Evolutionary conservation across 2,329 filamentous ascomycete genomes (phyloP).

Genomic region (Mariannaea sp.): DNA sequence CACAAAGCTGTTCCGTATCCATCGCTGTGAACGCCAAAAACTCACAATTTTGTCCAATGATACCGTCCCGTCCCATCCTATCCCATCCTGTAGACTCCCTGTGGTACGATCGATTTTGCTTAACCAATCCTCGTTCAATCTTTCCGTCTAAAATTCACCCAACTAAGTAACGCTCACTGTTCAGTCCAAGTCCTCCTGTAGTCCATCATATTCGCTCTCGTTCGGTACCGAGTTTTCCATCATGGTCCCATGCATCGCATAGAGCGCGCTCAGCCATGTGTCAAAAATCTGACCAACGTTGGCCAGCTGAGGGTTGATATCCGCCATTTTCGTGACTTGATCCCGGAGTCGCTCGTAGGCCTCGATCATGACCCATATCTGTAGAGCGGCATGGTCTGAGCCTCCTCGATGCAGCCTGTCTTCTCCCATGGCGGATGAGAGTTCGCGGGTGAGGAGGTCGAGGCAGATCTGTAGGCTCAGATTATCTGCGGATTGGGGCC

Average conservation of each 20-base stretch:
- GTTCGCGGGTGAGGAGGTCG: constrained; percentile 55
- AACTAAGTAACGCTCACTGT: not conserved
- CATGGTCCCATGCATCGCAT: constrained; percentile 49
- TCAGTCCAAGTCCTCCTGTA: constrained; percentile 35
- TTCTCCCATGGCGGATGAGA: constrained; percentile 49
- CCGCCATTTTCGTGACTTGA: constrained; percentile 46
- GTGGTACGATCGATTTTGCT: not conserved
- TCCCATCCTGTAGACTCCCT: not conserved
- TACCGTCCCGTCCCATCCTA: too few relatives aligned
- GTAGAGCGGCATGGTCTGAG: constrained; percentile 50
- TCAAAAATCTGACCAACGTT: constrained; percentile 50
- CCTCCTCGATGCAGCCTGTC: constrained; percentile 30
- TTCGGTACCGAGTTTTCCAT: constrained; percentile 30
- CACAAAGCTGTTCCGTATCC: too few relatives aligned
- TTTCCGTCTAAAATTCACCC: not conserved
- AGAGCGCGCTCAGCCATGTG: constrained; percentile 56
- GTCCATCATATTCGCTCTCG: constrained; percentile 39
- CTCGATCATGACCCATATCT: constrained; percentile 63
- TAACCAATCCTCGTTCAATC: constrained; percentile 1
- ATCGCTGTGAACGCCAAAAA: not conserved
- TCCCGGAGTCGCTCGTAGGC: constrained; percentile 60
- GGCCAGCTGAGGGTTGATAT: constrained; percentile 40
- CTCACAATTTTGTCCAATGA: too few relatives aligned
- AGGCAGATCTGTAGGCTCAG: constrained; percentile 56
- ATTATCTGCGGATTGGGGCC: constrained; percentile 39